A percentile compares a stretch with the other conserved stretches of the same genome.
phyloP scores from a whole-genome alignment of 495 filamentous ascomycete genomes.

The Barbatosphaeria neglecta region DNA sequence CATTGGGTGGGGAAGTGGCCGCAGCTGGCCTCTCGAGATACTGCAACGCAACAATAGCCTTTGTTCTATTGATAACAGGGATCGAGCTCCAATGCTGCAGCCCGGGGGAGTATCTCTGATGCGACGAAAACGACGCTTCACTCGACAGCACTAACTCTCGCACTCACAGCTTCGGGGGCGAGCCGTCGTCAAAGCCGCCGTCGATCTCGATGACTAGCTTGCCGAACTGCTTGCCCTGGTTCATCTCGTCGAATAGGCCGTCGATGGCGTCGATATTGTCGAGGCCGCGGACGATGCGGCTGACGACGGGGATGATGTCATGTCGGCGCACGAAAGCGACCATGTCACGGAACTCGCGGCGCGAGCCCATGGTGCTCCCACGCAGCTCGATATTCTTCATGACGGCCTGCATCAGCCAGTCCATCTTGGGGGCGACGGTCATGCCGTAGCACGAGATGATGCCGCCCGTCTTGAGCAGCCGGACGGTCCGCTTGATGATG shows the following conservation, averaged over 20 bases:
- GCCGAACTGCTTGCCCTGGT: conserved; percentile 63
- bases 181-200: conserved; percentile 2
- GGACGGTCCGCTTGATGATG: conserved; percentile 45
- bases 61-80: too few species aligned
- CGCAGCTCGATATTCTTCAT: conserved; percentile 63
- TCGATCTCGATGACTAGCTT: conserved; percentile 53
- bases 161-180: conserved; percentile 1
- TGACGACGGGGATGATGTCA: conserved; percentile 54
- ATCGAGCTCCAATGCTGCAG: too few species aligned
- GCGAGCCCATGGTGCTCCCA: conserved; percentile 66
- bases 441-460: conserved; percentile 64
- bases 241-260: conserved; percentile 63
- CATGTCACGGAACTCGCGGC: conserved; percentile 67
- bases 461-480: conserved; percentile 51
- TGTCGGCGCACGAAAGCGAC: conserved; percentile 55
- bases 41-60: too few species aligned
- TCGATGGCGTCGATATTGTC: conserved; percentile 56
- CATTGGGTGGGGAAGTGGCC: too few species aligned
- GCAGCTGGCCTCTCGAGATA: too few species aligned
- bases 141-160: too few species aligned
- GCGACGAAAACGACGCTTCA: too few species aligned
- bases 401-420: conserved; percentile 59
- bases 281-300: conserved; percentile 48
- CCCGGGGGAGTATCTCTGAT: too few species aligned
- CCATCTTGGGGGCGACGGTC: conserved; percentile 63